A percentile compares a stretch with the other conserved stretches of the same genome.
These are phyloP conservation scores for Aspergillus biplanus DNA, from an alignment of 495 filamentous ascomycete species.

Conservation along the genomic window DNA sequence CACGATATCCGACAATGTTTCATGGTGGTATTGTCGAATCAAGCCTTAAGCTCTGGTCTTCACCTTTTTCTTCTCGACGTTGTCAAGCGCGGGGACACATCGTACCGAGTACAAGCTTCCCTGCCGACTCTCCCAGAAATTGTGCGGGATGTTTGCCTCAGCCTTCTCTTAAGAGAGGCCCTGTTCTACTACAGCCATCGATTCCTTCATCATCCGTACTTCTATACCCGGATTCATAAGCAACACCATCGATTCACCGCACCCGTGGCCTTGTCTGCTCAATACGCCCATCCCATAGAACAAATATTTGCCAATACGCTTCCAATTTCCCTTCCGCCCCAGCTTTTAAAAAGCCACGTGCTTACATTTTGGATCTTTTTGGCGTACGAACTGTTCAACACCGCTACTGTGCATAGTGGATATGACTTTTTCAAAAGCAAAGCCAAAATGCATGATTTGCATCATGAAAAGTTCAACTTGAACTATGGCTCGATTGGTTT, in stretches of 20 bases:
- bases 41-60: slow-evolving; percentile 43
- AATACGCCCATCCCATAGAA: slow-evolving; percentile 63
- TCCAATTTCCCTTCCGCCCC: slow-evolving; percentile 55
- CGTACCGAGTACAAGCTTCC: slow-evolving; percentile 37
- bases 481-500: slow-evolving; percentile 42
- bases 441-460: slow-evolving; percentile 57
- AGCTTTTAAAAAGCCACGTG: slow-evolving; percentile 50
- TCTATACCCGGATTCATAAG: slow-evolving; percentile 60
- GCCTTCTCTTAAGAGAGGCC: slow-evolving; percentile 52
- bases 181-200: slow-evolving; percentile 62
- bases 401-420: slow-evolving; percentile 57
- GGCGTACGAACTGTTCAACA: slow-evolving; percentile 50
- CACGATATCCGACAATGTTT: slow-evolving; percentile 51
- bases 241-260: slow-evolving; percentile 61
- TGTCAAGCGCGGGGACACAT: slow-evolving; percentile 22
- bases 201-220: slow-evolving; percentile 50
- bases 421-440: slow-evolving; percentile 53
- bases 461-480: slow-evolving; percentile 47
- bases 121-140: slow-evolving; percentile 42
- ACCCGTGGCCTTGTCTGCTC: slow-evolving; percentile 59
- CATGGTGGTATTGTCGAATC: slow-evolving; percentile 49
- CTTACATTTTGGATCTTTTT: slow-evolving; percentile 57
- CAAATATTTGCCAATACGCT: slow-evolving; percentile 58
- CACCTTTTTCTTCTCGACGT: slow-evolving; percentile 37
- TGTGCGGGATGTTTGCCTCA: slow-evolving; percentile 46